These are phyloP conservation scores for Pilaira anomala DNA, from an alignment of 192 early-diverging fungal genomes.

Conservation along the genomic window DNA sequence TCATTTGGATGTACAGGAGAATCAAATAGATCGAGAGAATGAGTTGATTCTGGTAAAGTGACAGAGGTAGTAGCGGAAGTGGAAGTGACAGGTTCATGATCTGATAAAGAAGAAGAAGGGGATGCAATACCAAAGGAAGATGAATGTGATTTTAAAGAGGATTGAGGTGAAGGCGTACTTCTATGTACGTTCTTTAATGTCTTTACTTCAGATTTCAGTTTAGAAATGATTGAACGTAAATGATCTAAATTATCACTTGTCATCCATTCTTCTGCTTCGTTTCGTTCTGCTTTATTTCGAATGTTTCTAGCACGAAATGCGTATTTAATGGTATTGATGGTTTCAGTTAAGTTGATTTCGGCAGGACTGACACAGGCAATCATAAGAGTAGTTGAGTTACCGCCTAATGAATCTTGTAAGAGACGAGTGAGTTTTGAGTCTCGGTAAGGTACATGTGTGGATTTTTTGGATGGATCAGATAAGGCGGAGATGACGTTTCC, in stretches of 20 bases:
- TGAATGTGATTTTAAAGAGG: neutral
- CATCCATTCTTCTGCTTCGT: conserved; percentile 56
- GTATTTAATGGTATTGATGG: conserved; percentile 93
- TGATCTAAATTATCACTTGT: conserved; percentile 62
- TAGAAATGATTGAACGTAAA: conserved; percentile 60
- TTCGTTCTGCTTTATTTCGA: conserved; percentile 85
- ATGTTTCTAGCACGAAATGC: conserved; percentile 95
- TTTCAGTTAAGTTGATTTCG: conserved; percentile 84
- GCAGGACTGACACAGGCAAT: conserved; percentile 91
- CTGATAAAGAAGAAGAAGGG: conserved; percentile 16
- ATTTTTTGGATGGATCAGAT: conserved; percentile 64
- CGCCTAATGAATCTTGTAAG: conserved; percentile 94
- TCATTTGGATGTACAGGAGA: neutral
- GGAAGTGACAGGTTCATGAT: conserved; percentile 13
- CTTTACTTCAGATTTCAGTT: conserved; percentile 58
- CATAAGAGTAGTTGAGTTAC: conserved; percentile 91
- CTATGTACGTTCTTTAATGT: conserved; percentile 32
- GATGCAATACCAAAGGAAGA: conserved; percentile 2
- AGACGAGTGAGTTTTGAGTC: conserved; percentile 96
- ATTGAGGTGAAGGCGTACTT: neutral
- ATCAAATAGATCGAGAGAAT: neutral
- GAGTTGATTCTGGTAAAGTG: conserved; percentile 2
- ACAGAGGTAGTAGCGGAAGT: conserved; percentile 10
- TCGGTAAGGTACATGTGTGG: conserved; percentile 87
- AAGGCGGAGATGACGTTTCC: conserved; percentile 98